Conservation (phyloP, 176 grass and related monocot species). For the bread wheat (Triticum aestivum) region IWGSC_CS_RefSeq_v2.1 NC_057806.1:545801437-545801936, state of each 20-base stretch:
- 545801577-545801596: constrained; percentile 31
- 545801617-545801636: constrained; percentile 37
- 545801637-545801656: constrained; percentile 31
- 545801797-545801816: constrained; percentile 88
- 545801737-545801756: constrained; percentile 48
- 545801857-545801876: constrained; percentile 71
- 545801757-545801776: constrained; percentile 66
- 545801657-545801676: constrained; percentile 45
- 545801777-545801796: constrained; percentile 82
- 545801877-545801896: constrained; percentile 28
- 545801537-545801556: constrained; percentile 86
- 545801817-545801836: constrained; percentile 71
- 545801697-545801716: constrained; percentile 86
- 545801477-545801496: constrained; percentile 23
- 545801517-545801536: background rate
- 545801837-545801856: constrained; percentile 64
- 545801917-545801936: constrained; percentile 48
- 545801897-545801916: constrained; percentile 56
- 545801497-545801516: constrained; percentile 13
- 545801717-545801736: constrained; percentile 52
- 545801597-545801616: constrained; percentile 40
- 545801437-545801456: constrained; percentile 76
- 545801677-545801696: constrained; percentile 71
- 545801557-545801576: constrained; percentile 53
- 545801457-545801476: constrained; percentile 21